These are phyloP conservation scores for Diaporthe eres DNA, from an alignment of 2,329 filamentous ascomycete species.

Conservation along the genomic window DNA sequence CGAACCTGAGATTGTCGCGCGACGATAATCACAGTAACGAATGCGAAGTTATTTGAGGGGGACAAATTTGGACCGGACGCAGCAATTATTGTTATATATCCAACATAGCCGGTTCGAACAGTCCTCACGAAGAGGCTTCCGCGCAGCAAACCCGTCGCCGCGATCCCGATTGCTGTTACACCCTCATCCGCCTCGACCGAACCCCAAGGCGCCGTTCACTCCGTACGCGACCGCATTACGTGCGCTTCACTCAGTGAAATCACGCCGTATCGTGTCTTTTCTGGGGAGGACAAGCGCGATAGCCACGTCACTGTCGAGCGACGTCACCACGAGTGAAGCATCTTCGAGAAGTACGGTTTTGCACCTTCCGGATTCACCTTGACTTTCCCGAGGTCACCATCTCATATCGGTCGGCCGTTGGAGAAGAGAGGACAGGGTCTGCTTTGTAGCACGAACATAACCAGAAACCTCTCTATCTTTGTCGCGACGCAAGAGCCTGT, in stretches of 20 bases:
- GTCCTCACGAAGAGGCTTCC: conserved; percentile 14
- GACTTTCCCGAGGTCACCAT: neutral
- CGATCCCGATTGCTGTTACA: conserved; percentile 16
- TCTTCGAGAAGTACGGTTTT: neutral
- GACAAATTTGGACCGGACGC: neutral
- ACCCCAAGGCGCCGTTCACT: neutral
- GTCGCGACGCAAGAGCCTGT: neutral
- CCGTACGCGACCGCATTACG: neutral
- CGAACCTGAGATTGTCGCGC: neutral
- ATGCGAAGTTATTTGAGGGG: neutral
- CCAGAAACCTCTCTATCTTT: conserved; percentile 21
- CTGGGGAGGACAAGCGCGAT: neutral
- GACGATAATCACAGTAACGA: conserved; percentile 3
- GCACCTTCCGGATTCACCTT: neutral
- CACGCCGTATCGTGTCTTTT: neutral
- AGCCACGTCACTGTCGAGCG: conserved; percentile 1
- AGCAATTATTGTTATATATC: conserved; percentile 32
- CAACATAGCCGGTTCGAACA: neutral
- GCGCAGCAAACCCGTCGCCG: conserved; percentile 7
- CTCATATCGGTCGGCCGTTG: neutral
- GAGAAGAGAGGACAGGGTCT: neutral
- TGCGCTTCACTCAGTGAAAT: neutral
- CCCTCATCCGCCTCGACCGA: conserved; percentile 16
- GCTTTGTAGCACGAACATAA: neutral
- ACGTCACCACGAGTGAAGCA: conserved; percentile 7